phyloP scores from a whole-genome alignment of 148 eudicot genomes.

The Nepenthes gracilis region DNA sequence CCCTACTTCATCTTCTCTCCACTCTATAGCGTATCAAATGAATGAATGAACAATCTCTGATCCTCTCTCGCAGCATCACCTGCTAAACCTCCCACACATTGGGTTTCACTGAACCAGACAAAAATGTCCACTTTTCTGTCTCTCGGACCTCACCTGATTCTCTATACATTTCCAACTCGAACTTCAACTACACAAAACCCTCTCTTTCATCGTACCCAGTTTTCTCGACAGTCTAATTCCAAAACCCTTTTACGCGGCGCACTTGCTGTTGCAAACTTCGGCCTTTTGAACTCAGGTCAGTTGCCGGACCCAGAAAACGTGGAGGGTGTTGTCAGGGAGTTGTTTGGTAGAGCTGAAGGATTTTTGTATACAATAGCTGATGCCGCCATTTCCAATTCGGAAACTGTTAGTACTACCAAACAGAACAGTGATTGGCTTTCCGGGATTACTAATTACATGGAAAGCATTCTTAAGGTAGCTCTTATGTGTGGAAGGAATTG shows the following conservation, averaged over 20 bases:
- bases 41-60: no score
- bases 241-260: slow-evolving; percentile 11
- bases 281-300: slow-evolving; percentile 40
- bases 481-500: neutral
- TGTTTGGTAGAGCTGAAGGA: slow-evolving; percentile 35
- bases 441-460: slow-evolving; percentile 55
- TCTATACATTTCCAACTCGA: neutral
- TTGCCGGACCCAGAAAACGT: slow-evolving; percentile 48
- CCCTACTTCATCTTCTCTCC: no score
- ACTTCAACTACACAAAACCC: slow-evolving; percentile 8
- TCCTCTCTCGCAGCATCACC: no score
- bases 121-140: no score
- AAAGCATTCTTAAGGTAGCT: slow-evolving; percentile 43
- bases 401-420: neutral
- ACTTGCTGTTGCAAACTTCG: slow-evolving; percentile 38
- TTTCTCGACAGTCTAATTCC: neutral
- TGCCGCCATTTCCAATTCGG: slow-evolving; percentile 34
- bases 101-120: no score
- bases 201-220: slow-evolving; percentile 1
- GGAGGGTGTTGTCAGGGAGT: slow-evolving; percentile 16
- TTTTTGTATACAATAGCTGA: slow-evolving; percentile 42
- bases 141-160: no score
- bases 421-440: slow-evolving; percentile 55
- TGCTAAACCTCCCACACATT: no score
- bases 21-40: no score